Evolutionary conservation across 2,329 filamentous ascomycete species (phyloP).

Genomic region (Grosmannia clavigera): DNA sequence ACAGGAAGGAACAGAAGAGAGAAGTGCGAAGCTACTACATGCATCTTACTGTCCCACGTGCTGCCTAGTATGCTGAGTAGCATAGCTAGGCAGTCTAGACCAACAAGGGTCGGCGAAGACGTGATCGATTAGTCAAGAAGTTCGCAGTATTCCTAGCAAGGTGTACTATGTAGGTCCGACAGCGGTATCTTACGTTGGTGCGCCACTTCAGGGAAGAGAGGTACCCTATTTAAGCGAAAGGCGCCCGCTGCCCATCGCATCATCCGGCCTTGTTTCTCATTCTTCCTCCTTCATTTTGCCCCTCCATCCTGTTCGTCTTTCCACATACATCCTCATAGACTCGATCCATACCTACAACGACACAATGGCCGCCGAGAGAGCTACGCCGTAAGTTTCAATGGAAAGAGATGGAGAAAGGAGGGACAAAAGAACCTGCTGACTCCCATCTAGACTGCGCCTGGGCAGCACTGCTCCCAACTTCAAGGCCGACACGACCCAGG

Average conservation of each 20-base stretch:
- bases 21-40: no score
- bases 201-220: neutral
- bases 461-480: slow-evolving; percentile 67
- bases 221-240: neutral
- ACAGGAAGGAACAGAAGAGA: neutral
- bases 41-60: no score
- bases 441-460: slow-evolving; percentile 42
- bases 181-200: neutral
- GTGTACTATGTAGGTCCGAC: neutral
- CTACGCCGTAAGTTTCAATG: slow-evolving; percentile 20
- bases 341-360: neutral
- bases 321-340: neutral
- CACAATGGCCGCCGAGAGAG: slow-evolving; percentile 22
- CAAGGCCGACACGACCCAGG: slow-evolving; percentile 66
- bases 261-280: neutral
- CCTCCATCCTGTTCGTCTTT: neutral
- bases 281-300: neutral
- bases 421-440: slow-evolving; percentile 1
- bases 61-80: neutral
- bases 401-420: neutral
- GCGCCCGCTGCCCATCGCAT: neutral
- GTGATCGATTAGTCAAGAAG: slow-evolving; percentile 10
- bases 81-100: neutral
- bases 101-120: slow-evolving; percentile 7
- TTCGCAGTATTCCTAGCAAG: neutral